These are phyloP conservation scores for Exophiala alcalophila DNA, from an alignment of 2,329 filamentous ascomycete species.

Conservation along the genomic window DNA sequence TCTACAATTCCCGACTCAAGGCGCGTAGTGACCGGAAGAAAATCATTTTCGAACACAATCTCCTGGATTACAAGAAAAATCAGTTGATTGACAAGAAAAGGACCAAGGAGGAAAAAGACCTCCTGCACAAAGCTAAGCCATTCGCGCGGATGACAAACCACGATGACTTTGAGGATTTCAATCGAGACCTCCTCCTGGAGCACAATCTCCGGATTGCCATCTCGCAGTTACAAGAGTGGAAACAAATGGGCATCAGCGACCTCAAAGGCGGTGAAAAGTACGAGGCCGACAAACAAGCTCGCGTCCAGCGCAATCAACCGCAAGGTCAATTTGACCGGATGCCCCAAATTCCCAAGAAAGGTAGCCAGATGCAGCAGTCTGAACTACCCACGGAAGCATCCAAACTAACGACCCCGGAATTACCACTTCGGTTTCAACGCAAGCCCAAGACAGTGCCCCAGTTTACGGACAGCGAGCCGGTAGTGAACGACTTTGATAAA, in stretches of 20 bases:
- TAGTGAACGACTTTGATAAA: constrained; percentile 53
- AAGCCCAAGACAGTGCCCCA: constrained; percentile 38
- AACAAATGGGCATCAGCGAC: constrained; percentile 77
- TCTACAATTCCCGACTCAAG: constrained; percentile 90
- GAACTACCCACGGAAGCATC: constrained; percentile 74
- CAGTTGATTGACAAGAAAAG: constrained; percentile 86
- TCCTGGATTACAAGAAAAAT: constrained; percentile 92
- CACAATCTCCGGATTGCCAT: constrained; percentile 89
- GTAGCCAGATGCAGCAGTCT: constrained; percentile 64
- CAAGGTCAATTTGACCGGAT: constrained; percentile 84
- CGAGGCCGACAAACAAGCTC: constrained; percentile 77
- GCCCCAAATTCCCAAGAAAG: constrained; percentile 56
- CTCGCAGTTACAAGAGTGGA: constrained; percentile 88
- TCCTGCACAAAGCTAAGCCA: constrained; percentile 90
- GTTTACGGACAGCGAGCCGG: constrained; percentile 34
- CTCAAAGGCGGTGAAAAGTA: constrained; percentile 86
- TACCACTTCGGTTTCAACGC: constrained; percentile 61
- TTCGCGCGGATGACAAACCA: constrained; percentile 97
- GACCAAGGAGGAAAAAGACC: constrained; percentile 89
- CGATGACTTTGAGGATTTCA: constrained; percentile 82
- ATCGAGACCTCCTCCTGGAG: constrained; percentile 82
- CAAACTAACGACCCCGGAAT: constrained; percentile 72
- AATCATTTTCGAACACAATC: constrained; percentile 90
- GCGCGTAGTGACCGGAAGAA: constrained; percentile 92
- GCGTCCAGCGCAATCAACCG: constrained; percentile 63